phyloP scores from a whole-genome alignment of 192 early-diverging fungal genomes.

The Pilaira anomala region DNA sequence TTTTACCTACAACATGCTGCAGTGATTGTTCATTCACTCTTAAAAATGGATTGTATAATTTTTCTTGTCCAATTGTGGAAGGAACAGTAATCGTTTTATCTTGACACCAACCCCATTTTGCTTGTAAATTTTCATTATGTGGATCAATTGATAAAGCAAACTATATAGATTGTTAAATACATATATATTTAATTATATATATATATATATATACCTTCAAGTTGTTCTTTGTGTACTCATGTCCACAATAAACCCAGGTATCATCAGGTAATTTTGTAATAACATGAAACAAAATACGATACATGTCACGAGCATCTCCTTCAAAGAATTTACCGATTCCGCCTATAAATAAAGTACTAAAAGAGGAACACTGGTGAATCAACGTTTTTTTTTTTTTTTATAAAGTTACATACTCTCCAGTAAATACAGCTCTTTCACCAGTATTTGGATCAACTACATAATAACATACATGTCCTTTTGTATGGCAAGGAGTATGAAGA shows the following conservation, averaged over 20 bases:
- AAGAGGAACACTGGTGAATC: neutral
- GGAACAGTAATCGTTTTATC: conserved; percentile 61
- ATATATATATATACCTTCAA: conserved; percentile 32
- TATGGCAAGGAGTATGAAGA: conserved; percentile 83
- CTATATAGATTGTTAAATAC: conserved; percentile 14
- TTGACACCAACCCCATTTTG: conserved; percentile 64
- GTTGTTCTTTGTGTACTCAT: conserved; percentile 54
- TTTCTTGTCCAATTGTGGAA: conserved; percentile 86
- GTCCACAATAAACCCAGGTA: conserved; percentile 58
- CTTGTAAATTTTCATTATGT: conserved; percentile 61
- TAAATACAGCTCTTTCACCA: conserved; percentile 76
- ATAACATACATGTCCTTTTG: conserved; percentile 82
- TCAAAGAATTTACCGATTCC: conserved; percentile 59
- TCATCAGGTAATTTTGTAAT: conserved; percentile 53
- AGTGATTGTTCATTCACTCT: conserved; percentile 65
- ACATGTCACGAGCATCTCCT: conserved; percentile 59
- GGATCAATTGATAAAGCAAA: conserved; percentile 84
- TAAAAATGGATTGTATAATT: conserved; percentile 86
- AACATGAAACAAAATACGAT: conserved; percentile 52
- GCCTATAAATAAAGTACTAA: conserved; percentile 50
- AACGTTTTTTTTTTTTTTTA: too few relatives aligned
- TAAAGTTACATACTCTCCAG: conserved; percentile 51
- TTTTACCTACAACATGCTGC: conserved; percentile 52
- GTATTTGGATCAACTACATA: conserved; percentile 63
- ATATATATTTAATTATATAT: neutral